Percentiles rank a stretch among this genome's conserved stretches.
phyloP scores from a whole-genome alignment of 2,329 filamentous ascomycete genomes.

The Epichloe amarillans region DNA sequence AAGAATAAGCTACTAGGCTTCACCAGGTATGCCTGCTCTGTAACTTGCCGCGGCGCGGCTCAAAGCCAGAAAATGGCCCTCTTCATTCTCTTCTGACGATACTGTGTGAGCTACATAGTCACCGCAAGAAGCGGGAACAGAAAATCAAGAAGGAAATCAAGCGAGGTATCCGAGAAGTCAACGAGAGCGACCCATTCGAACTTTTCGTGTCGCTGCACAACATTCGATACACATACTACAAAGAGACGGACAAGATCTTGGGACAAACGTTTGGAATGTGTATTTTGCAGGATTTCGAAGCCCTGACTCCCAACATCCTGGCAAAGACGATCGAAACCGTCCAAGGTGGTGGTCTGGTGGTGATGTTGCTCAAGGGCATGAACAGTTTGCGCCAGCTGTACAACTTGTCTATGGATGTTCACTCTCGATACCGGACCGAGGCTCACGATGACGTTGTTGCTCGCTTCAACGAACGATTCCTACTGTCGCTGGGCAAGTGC shows the following conservation, averaged over 20 bases:
- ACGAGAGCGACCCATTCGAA: slow-evolving; percentile 91
- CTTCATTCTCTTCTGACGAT: neutral
- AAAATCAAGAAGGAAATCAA: slow-evolving; percentile 99
- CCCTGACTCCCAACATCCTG: slow-evolving; percentile 90
- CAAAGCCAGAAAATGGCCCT: neutral
- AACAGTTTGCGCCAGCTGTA: slow-evolving; percentile 94
- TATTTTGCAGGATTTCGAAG: slow-evolving; percentile 95
- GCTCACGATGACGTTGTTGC: slow-evolving; percentile 91
- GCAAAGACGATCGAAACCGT: slow-evolving; percentile 95
- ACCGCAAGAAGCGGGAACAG: slow-evolving; percentile 93
- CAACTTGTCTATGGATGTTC: slow-evolving; percentile 93
- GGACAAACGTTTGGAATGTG: slow-evolving; percentile 98
- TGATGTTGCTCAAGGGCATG: slow-evolving; percentile 91
- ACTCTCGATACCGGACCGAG: slow-evolving; percentile 91
- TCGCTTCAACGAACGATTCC: slow-evolving; percentile 94
- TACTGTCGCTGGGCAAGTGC: slow-evolving; percentile 89
- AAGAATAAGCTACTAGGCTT: slow-evolving; percentile 95
- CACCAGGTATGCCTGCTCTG: slow-evolving; percentile 41
- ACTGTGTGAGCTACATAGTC: slow-evolving; percentile 31
- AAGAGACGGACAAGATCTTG: slow-evolving; percentile 96
- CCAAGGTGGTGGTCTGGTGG: slow-evolving; percentile 83
- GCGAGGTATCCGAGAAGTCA: slow-evolving; percentile 80
- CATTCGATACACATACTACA: slow-evolving; percentile 98
- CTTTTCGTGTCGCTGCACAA: slow-evolving; percentile 93
- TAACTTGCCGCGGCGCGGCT: neutral